phyloP scores from a whole-genome alignment of 2,329 filamentous ascomycete genomes.

The Cladosporium sp. region DNA sequence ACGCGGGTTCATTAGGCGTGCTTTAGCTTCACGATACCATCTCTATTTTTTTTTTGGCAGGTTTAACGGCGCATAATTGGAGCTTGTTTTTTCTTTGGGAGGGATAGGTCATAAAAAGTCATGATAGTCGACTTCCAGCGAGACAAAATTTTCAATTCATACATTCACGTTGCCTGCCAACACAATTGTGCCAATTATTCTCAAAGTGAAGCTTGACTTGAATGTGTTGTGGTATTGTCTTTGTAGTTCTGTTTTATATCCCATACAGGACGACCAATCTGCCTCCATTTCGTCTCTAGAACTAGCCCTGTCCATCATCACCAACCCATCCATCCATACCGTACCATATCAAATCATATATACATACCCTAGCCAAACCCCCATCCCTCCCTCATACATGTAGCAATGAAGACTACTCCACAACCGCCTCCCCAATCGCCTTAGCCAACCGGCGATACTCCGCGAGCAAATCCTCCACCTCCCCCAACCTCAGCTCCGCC shows the following conservation, averaged over 20 bases:
- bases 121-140: slow-evolving; percentile 10
- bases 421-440: slow-evolving; percentile 40
- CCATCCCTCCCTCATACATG: not conserved
- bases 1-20: slow-evolving; percentile 8
- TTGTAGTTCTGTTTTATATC: not conserved
- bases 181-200: slow-evolving; percentile 5
- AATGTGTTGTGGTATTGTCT: not conserved
- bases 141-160: slow-evolving; percentile 11
- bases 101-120: slow-evolving; percentile 9
- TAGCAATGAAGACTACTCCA: too few relatives aligned
- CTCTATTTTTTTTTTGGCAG: slow-evolving; percentile 11
- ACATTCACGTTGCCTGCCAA: slow-evolving; percentile 13
- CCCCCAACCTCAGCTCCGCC: slow-evolving; percentile 43
- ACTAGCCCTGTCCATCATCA: not conserved
- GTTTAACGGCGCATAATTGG: slow-evolving; percentile 8
- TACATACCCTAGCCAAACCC: not conserved
- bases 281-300: too few relatives aligned
- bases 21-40: slow-evolving; percentile 12
- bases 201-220: not conserved
- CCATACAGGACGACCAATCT: too few relatives aligned
- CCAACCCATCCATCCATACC: too few relatives aligned
- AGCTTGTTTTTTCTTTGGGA: slow-evolving; percentile 2
- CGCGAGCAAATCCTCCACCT: slow-evolving; percentile 42
- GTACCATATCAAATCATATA: too few relatives aligned
- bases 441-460: slow-evolving; percentile 40